A percentile compares a stretch with the other conserved stretches of the same genome.
Evolutionary conservation across 2,329 filamentous ascomycete genomes (phyloP).

Genomic region (Geosmithia putterillii): DNA sequence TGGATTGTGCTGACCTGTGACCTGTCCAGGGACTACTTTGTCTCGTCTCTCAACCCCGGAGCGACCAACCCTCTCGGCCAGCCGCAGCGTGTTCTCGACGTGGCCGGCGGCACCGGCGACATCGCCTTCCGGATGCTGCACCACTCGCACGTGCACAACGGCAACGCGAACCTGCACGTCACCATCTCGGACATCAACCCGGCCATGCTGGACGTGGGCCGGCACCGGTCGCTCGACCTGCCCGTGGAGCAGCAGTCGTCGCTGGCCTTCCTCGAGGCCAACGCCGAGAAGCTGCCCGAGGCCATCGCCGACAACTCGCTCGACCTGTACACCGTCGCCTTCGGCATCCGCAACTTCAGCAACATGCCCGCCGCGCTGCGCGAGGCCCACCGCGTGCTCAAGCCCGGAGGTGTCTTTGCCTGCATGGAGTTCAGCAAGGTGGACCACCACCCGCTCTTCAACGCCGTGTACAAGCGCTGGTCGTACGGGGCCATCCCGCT

Average conservation of each 20-base stretch:
- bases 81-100: slow-evolving; percentile 73
- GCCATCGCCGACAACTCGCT: slow-evolving; percentile 57
- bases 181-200: slow-evolving; percentile 95
- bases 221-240: slow-evolving; percentile 56
- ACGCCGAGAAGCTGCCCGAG: slow-evolving; percentile 63
- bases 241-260: slow-evolving; percentile 41
- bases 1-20: background rate
- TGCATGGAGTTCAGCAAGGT: slow-evolving; percentile 89
- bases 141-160: slow-evolving; percentile 69
- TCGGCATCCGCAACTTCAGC: slow-evolving; percentile 95
- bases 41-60: slow-evolving; percentile 80
- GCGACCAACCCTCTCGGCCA: slow-evolving; percentile 29
- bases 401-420: slow-evolving; percentile 90
- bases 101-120: slow-evolving; percentile 93
- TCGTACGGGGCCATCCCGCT: slow-evolving; percentile 89
- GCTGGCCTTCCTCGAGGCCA: slow-evolving; percentile 75
- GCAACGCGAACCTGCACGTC: slow-evolving; percentile 66
- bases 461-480: slow-evolving; percentile 88
- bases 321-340: slow-evolving; percentile 94
- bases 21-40: slow-evolving; percentile 80
- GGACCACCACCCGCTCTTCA: slow-evolving; percentile 64
- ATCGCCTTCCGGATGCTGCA: slow-evolving; percentile 95
- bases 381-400: slow-evolving; percentile 80
- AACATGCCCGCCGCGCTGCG: slow-evolving; percentile 72
- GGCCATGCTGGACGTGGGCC: slow-evolving; percentile 83